Conservation (phyloP, 2,329 filamentous ascomycete genomes). For the Penicillium concentricum region DNA sequence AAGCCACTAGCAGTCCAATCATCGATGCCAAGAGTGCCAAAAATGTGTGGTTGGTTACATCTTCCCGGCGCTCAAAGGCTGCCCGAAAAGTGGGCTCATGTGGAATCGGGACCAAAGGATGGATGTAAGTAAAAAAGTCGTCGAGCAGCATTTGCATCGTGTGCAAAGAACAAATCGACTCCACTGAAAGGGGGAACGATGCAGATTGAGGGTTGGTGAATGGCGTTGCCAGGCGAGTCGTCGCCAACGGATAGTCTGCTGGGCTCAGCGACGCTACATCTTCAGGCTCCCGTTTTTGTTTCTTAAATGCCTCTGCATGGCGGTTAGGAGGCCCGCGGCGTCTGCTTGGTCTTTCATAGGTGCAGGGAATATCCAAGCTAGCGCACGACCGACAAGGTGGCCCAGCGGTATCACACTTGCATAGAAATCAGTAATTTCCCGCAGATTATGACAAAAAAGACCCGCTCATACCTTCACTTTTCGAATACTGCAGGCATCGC, state of each 20-base stretch:
- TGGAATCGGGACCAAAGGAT: slow-evolving; percentile 47
- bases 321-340: slow-evolving; percentile 65
- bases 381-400: slow-evolving; percentile 66
- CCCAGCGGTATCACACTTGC: slow-evolving; percentile 64
- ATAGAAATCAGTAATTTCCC: slow-evolving; percentile 9
- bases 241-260: slow-evolving; percentile 44
- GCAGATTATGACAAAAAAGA: not conserved
- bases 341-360: slow-evolving; percentile 62
- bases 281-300: slow-evolving; percentile 50
- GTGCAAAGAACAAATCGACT: slow-evolving; percentile 45
- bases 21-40: slow-evolving; percentile 47
- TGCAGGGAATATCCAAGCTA: slow-evolving; percentile 65
- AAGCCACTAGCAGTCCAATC: slow-evolving; percentile 46
- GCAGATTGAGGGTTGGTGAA: slow-evolving; percentile 31
- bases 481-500: slow-evolving; percentile 54
- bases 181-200: slow-evolving; percentile 49
- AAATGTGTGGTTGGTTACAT: slow-evolving; percentile 43
- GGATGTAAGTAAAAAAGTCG: slow-evolving; percentile 51
- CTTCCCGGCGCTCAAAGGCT: slow-evolving; percentile 44
- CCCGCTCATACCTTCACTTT: slow-evolving; percentile 54
- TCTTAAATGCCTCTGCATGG: slow-evolving; percentile 67
- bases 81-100: slow-evolving; percentile 49
- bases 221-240: slow-evolving; percentile 27
- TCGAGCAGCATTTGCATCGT: slow-evolving; percentile 44
- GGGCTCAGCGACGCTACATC: slow-evolving; percentile 38